Evolutionary conservation across 495 filamentous ascomycete species (phyloP).

Genomic region (Hypoxylon rickii): DNA sequence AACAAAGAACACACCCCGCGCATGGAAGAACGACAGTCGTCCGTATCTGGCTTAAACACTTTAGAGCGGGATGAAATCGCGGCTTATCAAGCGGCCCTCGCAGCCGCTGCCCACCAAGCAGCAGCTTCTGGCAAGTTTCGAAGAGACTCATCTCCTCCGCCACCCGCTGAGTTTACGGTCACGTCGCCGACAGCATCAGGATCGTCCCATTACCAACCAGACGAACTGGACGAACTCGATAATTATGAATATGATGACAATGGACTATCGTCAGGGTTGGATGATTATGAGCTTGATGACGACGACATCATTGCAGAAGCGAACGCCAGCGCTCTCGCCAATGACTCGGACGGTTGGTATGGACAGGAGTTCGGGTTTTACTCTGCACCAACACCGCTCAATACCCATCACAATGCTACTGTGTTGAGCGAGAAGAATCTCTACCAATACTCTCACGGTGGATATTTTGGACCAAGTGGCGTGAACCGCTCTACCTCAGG

Average conservation of each 20-base stretch:
- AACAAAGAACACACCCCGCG: constrained; percentile 6
- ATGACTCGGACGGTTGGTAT: constrained; percentile 91
- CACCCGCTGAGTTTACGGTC: constrained; percentile 53
- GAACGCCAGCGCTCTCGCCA: constrained; percentile 90
- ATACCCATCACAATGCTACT: constrained; percentile 31
- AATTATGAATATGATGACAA: constrained; percentile 63
- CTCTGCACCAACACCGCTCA: constrained; percentile 60
- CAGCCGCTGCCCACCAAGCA: constrained; percentile 74
- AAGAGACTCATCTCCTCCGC: constrained; percentile 59
- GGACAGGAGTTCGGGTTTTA: constrained; percentile 99
- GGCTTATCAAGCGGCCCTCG: constrained; percentile 80
- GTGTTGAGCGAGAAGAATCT: constrained; percentile 47
- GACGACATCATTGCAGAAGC: constrained; percentile 92
- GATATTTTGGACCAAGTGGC: constrained; percentile 83
- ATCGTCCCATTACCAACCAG: constrained; percentile 36
- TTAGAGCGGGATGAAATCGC: constrained; percentile 62
- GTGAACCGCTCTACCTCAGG: constrained; percentile 70
- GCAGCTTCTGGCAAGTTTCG: constrained; percentile 71
- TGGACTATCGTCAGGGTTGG: constrained; percentile 47
- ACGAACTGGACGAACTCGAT: constrained; percentile 46
- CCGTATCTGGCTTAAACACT: constrained; percentile 16
- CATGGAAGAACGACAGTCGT: constrained; percentile 29
- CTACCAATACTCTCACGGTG: constrained; percentile 72
- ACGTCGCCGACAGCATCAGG: constrained; percentile 49
- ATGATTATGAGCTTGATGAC: constrained; percentile 72